Conservation (phyloP, 441 rosid species). For the Bocquillonia castaneifolia region DNA sequence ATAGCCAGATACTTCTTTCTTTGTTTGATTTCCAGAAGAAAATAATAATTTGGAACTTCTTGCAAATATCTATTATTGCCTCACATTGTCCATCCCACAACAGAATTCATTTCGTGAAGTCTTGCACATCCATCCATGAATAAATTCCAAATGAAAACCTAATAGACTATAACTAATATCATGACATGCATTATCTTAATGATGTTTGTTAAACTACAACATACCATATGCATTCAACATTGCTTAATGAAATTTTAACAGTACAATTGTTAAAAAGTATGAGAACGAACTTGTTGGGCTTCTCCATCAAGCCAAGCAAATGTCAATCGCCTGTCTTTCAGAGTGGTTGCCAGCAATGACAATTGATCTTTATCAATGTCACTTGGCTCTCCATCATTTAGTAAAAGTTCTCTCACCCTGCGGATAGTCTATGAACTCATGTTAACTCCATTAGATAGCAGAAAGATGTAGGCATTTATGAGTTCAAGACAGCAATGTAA, state of each 20-base stretch:
- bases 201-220: not conserved
- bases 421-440: slow-evolving; percentile 67
- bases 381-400: slow-evolving; percentile 33
- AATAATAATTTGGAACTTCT: too few relatives aligned
- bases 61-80: not conserved
- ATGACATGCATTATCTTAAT: not conserved
- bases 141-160: not conserved
- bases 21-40: too few relatives aligned
- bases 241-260: slow-evolving; percentile 10
- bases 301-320: slow-evolving; percentile 97
- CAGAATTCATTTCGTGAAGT: not conserved
- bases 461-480: slow-evolving; percentile 12
- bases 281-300: slow-evolving; percentile 60
- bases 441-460: slow-evolving; percentile 28
- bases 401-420: slow-evolving; percentile 69
- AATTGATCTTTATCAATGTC: slow-evolving; percentile 43
- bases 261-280: not conserved
- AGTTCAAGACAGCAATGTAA: not conserved
- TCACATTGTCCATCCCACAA: not conserved
- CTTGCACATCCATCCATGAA: not conserved
- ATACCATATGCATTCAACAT: not conserved
- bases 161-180: not conserved
- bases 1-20: too few relatives aligned
- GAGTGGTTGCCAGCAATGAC: slow-evolving; percentile 44
- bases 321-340: slow-evolving; percentile 60